These are phyloP conservation scores for Obelidium mucronatum DNA, from an alignment of 192 early-diverging fungal species.

Conservation along the genomic window DNA sequence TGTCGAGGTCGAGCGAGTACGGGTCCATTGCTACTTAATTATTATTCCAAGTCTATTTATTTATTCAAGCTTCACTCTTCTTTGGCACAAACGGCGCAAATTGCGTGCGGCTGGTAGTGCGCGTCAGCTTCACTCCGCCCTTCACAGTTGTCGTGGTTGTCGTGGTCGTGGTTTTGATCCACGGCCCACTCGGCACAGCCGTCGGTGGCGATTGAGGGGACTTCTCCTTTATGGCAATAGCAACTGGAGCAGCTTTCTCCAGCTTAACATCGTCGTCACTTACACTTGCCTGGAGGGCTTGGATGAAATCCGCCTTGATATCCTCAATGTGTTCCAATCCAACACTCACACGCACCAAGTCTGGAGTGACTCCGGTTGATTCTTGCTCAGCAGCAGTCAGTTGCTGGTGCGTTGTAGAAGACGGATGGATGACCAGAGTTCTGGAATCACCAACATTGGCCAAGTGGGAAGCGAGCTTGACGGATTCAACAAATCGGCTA, in stretches of 20 bases:
- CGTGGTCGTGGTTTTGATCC: no score
- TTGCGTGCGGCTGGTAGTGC: no score
- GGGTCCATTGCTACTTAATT: no score
- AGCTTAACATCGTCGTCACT: background rate
- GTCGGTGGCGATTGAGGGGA: background rate
- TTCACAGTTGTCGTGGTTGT: no score
- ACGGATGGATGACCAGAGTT: constrained; percentile 87
- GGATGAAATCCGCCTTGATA: constrained; percentile 57
- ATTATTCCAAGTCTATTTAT: no score
- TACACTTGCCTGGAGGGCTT: constrained; percentile 39
- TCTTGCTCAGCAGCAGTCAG: constrained; percentile 81
- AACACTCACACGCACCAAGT: constrained; percentile 84
- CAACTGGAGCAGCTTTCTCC: background rate
- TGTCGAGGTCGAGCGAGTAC: no score
- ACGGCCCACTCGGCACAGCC: background rate
- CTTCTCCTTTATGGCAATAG: background rate
- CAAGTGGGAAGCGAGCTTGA: constrained; percentile 87
- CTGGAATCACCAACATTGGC: constrained; percentile 96
- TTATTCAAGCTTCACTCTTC: no score
- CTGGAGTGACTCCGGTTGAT: constrained; percentile 78
- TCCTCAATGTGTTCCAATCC: constrained; percentile 79
- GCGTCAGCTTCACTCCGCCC: no score
- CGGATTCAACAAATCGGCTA: constrained; percentile 73
- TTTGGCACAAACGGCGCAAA: no score
- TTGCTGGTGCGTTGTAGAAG: constrained; percentile 89